These are phyloP conservation scores for Clathrospora elynae DNA, from an alignment of 2,329 filamentous ascomycete genomes.

Conservation along the genomic window DNA sequence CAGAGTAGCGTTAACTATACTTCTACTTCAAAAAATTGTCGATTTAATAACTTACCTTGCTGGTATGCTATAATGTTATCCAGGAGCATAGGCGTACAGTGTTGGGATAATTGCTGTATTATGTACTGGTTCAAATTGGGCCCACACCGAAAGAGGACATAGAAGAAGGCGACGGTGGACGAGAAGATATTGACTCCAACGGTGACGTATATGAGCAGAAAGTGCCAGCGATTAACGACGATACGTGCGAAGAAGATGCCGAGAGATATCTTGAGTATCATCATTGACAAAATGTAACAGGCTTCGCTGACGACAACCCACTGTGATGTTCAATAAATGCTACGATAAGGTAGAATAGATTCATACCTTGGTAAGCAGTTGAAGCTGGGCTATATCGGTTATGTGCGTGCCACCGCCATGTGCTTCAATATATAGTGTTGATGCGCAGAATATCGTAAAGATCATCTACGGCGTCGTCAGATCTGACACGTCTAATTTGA, in stretches of 20 bases:
- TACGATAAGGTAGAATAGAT: too few relatives aligned
- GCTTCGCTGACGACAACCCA: conserved; percentile 45
- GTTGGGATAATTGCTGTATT: conserved; percentile 40
- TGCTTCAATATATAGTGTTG: conserved; percentile 33
- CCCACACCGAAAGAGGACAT: conserved; percentile 59
- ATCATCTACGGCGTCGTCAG: conserved; percentile 33
- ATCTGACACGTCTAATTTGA: not conserved
- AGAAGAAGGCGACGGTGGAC: conserved; percentile 53
- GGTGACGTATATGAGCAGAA: conserved; percentile 41
- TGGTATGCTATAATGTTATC: conserved; percentile 60
- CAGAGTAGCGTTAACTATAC: not conserved
- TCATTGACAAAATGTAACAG: conserved; percentile 49
- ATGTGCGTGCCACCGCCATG: conserved; percentile 45
- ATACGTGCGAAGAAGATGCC: conserved; percentile 54
- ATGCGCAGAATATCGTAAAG: conserved; percentile 41
- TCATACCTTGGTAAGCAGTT: conserved; percentile 37
- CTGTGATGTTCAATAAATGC: conserved; percentile 23
- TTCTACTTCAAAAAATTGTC: too few relatives aligned
- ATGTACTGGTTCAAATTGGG: conserved; percentile 35
- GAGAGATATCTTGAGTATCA: conserved; percentile 53
- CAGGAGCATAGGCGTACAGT: conserved; percentile 52
- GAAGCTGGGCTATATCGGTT: conserved; percentile 26
- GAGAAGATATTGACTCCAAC: conserved; percentile 48
- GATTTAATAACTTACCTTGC: conserved; percentile 24
- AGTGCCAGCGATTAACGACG: conserved; percentile 50